Percentiles rank a stretch among this genome's conserved stretches.
These are phyloP conservation scores for Yamadazyma buinensis DNA, from an alignment of 1,139 yeast species.

Conservation along the genomic window DNA sequence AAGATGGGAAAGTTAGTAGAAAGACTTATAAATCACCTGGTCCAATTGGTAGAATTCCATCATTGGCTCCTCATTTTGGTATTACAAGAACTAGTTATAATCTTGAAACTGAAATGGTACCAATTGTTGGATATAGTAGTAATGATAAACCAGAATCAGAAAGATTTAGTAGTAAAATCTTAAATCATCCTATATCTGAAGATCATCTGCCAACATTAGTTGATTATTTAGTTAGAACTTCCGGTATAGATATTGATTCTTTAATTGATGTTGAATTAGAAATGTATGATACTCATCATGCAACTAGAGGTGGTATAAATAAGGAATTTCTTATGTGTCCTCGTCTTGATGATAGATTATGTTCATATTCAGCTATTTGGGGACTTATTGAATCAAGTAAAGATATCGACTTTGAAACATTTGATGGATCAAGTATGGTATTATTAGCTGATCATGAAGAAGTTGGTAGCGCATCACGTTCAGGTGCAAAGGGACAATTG, in stretches of 20 bases:
- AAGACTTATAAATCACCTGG: constrained; percentile 55
- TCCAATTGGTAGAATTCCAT: constrained; percentile 63
- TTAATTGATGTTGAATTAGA: constrained; percentile 59
- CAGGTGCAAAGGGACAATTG: constrained; percentile 39
- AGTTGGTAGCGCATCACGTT: constrained; percentile 39
- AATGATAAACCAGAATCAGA: constrained; percentile 49
- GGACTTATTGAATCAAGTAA: constrained; percentile 43
- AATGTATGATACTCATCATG: constrained; percentile 61
- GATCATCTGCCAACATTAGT: constrained; percentile 54
- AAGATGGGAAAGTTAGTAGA: constrained; percentile 27
- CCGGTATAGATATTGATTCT: constrained; percentile 46
- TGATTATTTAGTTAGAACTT: constrained; percentile 51
- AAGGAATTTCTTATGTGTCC: constrained; percentile 64
- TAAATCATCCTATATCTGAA: constrained; percentile 37
- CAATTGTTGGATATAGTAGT: constrained; percentile 49
- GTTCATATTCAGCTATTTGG: constrained; percentile 56
- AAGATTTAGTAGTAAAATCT: not conserved
- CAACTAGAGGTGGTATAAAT: constrained; percentile 56
- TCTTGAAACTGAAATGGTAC: constrained; percentile 59
- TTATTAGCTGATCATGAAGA: constrained; percentile 42
- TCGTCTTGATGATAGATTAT: constrained; percentile 62
- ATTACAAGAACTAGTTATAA: constrained; percentile 49
- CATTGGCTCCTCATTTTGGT: constrained; percentile 67
- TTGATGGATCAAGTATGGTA: constrained; percentile 40
- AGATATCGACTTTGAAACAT: constrained; percentile 17